Evolutionary conservation across 106 monocot species (phyloP), one percentile per base, ranked within the genome.

Genomic region (Ottelia alismoides): DNA sequence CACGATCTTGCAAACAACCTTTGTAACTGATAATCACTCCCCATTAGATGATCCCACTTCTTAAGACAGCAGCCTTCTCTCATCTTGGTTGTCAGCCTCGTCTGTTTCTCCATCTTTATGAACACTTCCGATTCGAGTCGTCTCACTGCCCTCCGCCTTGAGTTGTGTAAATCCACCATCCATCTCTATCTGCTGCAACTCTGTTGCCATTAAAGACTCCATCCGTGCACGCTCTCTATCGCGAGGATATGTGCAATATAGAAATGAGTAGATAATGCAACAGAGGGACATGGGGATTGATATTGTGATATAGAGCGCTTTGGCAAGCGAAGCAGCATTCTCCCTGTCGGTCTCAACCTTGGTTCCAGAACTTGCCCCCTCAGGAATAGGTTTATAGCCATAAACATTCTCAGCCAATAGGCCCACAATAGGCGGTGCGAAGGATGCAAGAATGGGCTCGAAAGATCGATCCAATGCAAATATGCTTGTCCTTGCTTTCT

Each of bases 401-500:
- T 65, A 89, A 0, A 69, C 30, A 55, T 57, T 71, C 58, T 83
- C 80, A 23, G 83, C 67, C 71, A 89, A 25, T 56, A 83, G 16
- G 12, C 88, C 88, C 18, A 89, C 88, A 51, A 74, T 22, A 28
- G 88, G 83, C 29, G 88, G 88, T 27, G 88, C 88, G 55, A 84
- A 89, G n/a, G n/a, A n/a, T n/a, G n/a, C n/a, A n/a, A n/a, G n/a
- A n/a, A n/a, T n/a, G n/a, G n/a, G n/a, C n/a, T 89, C 83, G 20
- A 89, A 80, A 20, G 83, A 63, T 66, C 79, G 67, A 56, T 89
- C 88, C 27, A 89, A 68, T 1, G 88, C 88, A 58, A 83, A 89
- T 31, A 89, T 80, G 40, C 76, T 89, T 44, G 88, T 84, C 27
- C 88, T 66, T 58, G 77, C 68, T 57, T 54, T 79, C 68, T 89